Conservation (phyloP, 345 rosid genomes). For the Syzygium grande region DNA sequence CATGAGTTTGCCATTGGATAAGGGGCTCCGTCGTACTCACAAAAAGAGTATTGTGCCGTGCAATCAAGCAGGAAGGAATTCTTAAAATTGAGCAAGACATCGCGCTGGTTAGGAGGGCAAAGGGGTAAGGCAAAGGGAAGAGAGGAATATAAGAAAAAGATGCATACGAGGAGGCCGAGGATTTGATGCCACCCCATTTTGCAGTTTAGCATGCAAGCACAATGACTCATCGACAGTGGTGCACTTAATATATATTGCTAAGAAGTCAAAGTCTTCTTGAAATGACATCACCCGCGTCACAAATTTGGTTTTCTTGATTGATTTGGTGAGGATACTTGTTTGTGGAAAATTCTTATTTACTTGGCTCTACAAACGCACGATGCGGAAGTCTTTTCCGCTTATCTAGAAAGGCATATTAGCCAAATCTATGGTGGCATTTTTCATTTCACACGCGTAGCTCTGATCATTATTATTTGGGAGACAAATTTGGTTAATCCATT, state of each 20-base stretch:
- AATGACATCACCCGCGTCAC: not conserved
- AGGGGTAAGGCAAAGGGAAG: not conserved
- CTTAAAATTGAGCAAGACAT: not conserved
- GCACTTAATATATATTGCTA: not conserved
- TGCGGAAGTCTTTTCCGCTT: accelerated
- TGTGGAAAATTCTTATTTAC: not conserved
- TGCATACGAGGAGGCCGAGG: not conserved
- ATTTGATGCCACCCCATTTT: not conserved
- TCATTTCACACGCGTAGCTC: not conserved
- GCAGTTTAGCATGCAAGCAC: not conserved
- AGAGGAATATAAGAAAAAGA: not conserved
- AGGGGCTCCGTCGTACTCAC: too few relatives aligned
- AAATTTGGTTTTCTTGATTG: not conserved
- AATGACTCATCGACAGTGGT: not conserved
- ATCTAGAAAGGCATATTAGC: too few relatives aligned
- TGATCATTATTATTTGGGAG: too few relatives aligned
- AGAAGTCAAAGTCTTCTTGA: not conserved
- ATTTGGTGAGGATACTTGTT: not conserved
- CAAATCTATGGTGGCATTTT: too few relatives aligned
- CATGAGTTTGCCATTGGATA: too few relatives aligned
- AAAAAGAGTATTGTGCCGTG: too few relatives aligned
- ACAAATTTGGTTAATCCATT: too few relatives aligned
- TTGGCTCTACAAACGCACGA: too few relatives aligned
- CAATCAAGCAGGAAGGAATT: not conserved
- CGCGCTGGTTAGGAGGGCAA: accelerated